Base-by-base conservation (phyloP, 305 asterid species). In the Fraxinus albicans region DNA sequence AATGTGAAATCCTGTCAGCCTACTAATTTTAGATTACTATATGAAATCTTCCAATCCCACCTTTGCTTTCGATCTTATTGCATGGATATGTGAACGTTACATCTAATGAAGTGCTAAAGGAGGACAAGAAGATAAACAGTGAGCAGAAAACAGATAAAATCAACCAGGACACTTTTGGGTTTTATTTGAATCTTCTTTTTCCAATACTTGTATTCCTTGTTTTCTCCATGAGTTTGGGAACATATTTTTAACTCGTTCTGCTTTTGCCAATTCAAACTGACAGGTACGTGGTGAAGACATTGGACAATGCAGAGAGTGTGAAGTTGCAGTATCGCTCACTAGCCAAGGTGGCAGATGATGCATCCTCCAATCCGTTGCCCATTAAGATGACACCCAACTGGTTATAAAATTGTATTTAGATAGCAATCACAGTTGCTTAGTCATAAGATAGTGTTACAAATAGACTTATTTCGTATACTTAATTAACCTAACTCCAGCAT, bases 291-390 rank as follows among this genome's bases (percentile, higher is more conserved):
- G 98, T 96, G 29, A 96, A 96, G 94, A 96, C 99, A 23, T 58
- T 96, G 90, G 99, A 96, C 88, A 96, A 92, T 88, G 98, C 98
- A 73, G 99, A 96, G 90, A 95, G 98, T 47, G 98, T 96, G 88
- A 95, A 96, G 88, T 84, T 96, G 89, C 99, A 96, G 79, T 96
- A 96, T 81, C 97, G 98, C 1, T 95, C 98, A 73, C 92, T 96
- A 25, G 94, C 95, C 80, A 96, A 92, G 86, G 92, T 91, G 78
- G 38, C 91, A 6, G 95, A 92, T 29, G 85, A 77, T 72, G 86
- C 81, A 74, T 88, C 94, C 74, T 79, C 88, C 9, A 94, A 89
- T 82, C 89, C 91, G 35, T 86, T 83, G 70, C 88, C 94, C 4
- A 83, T 85, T 80, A 92, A 85, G 85, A 84, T 84, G 40, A 84